Evolutionary conservation across 2,329 filamentous ascomycete genomes (phyloP).

Genomic region (Scorias spongiosa): DNA sequence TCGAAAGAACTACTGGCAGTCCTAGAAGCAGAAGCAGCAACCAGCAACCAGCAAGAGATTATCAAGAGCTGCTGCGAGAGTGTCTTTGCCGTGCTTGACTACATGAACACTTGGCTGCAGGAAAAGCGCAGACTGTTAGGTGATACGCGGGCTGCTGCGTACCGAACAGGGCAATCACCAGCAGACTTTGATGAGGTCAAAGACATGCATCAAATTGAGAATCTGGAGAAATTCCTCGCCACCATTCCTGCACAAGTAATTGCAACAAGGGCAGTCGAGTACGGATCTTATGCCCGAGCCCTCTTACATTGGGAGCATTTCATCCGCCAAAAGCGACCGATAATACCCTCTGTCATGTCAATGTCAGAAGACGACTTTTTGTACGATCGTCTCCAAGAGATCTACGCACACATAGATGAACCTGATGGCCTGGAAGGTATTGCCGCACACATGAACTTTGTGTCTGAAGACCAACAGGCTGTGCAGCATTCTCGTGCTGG

Average conservation of each 20-base stretch:
- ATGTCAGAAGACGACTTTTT: constrained; percentile 37
- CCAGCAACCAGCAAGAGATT: constrained; percentile 49
- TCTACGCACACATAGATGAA: constrained; percentile 95
- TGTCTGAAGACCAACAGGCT: constrained; percentile 90
- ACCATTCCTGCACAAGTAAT: constrained; percentile 56
- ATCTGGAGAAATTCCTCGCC: constrained; percentile 59
- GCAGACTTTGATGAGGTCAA: constrained; percentile 36
- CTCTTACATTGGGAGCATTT: constrained; percentile 92
- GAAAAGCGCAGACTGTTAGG: constrained; percentile 45
- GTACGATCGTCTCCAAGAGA: constrained; percentile 59
- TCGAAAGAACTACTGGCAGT: constrained; percentile 60
- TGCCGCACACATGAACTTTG: constrained; percentile 65
- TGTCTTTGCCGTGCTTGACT: constrained; percentile 81
- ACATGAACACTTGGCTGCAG: constrained; percentile 79
- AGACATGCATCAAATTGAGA: constrained; percentile 39
- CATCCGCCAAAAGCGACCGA: constrained; percentile 41
- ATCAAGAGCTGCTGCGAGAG: constrained; percentile 82
- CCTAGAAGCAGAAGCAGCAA: constrained; percentile 47
- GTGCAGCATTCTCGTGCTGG: constrained; percentile 86
- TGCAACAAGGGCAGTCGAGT: constrained; percentile 77
- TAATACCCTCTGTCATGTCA: constrained; percentile 21
- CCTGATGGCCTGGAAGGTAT: constrained; percentile 94
- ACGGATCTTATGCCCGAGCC: constrained; percentile 80
- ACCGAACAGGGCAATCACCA: constrained; percentile 28
- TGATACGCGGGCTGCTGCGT: constrained; percentile 26